Percentiles rank a stretch among this genome's conserved stretches.
Evolutionary conservation across 2,329 filamentous ascomycete species (phyloP).

Genomic region (Talaromyces sp.): DNA sequence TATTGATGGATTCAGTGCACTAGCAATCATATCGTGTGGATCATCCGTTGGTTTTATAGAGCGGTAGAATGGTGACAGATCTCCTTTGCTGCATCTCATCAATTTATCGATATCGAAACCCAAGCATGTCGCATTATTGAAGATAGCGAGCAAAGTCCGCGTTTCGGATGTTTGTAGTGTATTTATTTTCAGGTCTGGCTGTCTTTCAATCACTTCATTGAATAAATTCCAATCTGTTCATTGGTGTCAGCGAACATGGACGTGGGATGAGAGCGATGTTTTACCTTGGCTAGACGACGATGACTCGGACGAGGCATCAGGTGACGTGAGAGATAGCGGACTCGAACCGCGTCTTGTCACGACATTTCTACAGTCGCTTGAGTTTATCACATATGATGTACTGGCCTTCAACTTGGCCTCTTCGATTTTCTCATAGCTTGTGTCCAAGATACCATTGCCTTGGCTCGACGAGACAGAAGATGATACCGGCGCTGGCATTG

Average conservation of each 20-base stretch:
- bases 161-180: constrained; percentile 7
- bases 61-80: constrained; percentile 41
- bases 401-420: too few species aligned
- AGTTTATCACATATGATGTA: too few species aligned
- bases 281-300: not conserved
- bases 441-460: too few species aligned
- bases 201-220: too few species aligned
- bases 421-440: too few species aligned
- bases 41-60: constrained; percentile 14
- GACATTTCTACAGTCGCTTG: too few species aligned
- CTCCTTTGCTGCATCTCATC: constrained; percentile 20
- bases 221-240: not conserved
- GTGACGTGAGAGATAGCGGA: too few species aligned
- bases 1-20: constrained; percentile 19
- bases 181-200: constrained; percentile 11
- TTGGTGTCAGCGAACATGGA: too few species aligned
- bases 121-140: constrained; percentile 16
- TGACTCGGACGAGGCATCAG: too few species aligned
- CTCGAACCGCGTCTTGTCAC: too few species aligned
- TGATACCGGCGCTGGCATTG: too few species aligned
- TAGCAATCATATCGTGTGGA: constrained; percentile 26
- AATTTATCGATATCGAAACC: constrained; percentile 28
- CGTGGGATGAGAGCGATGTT: not conserved
- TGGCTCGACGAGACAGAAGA: too few species aligned
- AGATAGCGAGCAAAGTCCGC: constrained; percentile 9